Evolutionary conservation across 2,329 filamentous ascomycete genomes (phyloP).

Genomic region (Aspergillus latus): DNA sequence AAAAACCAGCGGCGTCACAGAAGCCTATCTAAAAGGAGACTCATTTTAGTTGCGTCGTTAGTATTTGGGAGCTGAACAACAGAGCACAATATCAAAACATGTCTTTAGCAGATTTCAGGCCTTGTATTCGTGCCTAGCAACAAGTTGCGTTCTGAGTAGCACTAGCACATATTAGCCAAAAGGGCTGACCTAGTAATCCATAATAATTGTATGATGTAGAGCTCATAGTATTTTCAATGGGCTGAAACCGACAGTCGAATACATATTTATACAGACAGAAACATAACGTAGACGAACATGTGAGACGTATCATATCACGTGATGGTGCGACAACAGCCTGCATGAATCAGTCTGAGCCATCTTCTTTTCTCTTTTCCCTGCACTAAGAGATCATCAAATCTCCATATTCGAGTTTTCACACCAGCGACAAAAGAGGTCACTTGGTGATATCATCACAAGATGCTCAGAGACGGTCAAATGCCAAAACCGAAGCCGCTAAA

Average conservation of each 20-base stretch:
- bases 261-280: too few species aligned
- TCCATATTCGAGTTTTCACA: neutral
- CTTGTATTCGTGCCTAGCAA: too few species aligned
- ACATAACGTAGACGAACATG: neutral
- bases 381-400: neutral
- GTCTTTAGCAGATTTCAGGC: too few species aligned
- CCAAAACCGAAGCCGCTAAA: conserved; percentile 3
- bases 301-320: neutral
- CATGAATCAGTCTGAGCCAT: neutral
- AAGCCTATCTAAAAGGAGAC: neutral
- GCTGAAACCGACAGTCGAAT: too few species aligned
- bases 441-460: conserved; percentile 1
- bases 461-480: neutral
- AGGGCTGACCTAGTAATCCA: too few species aligned
- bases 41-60: too few species aligned
- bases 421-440: neutral
- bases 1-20: conserved; percentile 42
- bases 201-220: too few species aligned
- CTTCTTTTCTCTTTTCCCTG: neutral
- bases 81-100: too few species aligned
- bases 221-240: too few species aligned
- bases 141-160: too few species aligned
- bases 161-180: too few species aligned
- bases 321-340: neutral
- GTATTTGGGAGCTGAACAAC: too few species aligned